Percentiles rank a stretch among this genome's conserved stretches.
Conservation (phyloP, 2,329 filamentous ascomycete genomes). For the Venturia pyrina region DNA sequence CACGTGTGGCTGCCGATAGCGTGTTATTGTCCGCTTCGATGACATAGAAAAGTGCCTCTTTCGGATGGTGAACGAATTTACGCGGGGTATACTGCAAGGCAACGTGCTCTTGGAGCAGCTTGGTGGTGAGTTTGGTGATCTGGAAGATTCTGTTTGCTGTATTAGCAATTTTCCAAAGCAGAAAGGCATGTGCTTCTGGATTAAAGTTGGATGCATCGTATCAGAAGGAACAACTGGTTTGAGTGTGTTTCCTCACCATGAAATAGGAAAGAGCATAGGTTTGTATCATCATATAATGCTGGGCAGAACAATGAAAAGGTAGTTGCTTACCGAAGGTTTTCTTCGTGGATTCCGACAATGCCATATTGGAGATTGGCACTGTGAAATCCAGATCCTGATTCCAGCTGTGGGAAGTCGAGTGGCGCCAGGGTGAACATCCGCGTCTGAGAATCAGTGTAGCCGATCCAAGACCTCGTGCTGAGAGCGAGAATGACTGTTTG, state of each 20-base stretch:
- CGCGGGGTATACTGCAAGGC: conserved; percentile 84
- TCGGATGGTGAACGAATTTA: conserved; percentile 77
- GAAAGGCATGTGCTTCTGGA: conserved; percentile 13
- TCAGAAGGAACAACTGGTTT: conserved; percentile 98
- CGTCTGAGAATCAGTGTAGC: conserved; percentile 80
- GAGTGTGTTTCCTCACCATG: conserved; percentile 6
- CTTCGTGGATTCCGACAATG: conserved; percentile 85
- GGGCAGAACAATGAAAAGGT: conserved; percentile 20
- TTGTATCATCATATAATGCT: conserved; percentile 12
- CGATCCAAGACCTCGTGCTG: conserved; percentile 91
- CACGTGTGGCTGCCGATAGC: conserved; percentile 65
- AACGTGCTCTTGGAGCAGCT: conserved; percentile 77
- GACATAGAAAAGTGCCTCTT: conserved; percentile 83
- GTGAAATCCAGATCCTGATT: conserved; percentile 94
- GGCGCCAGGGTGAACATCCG: conserved; percentile 88
- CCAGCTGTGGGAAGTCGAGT: conserved; percentile 74
- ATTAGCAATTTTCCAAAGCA: conserved; percentile 12
- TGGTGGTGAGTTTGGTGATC: conserved; percentile 76
- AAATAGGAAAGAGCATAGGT: conserved; percentile 14
- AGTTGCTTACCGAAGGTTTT: conserved; percentile 65
- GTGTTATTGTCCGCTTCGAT: conserved; percentile 92
- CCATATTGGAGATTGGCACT: conserved; percentile 90
- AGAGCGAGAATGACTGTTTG: conserved; percentile 80
- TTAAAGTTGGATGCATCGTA: conserved; percentile 19
- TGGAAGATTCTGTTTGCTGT: conserved; percentile 64